phyloP scores from a whole-genome alignment of 176 grass and related monocot genomes.

The Elymus sibiricus region DNA sequence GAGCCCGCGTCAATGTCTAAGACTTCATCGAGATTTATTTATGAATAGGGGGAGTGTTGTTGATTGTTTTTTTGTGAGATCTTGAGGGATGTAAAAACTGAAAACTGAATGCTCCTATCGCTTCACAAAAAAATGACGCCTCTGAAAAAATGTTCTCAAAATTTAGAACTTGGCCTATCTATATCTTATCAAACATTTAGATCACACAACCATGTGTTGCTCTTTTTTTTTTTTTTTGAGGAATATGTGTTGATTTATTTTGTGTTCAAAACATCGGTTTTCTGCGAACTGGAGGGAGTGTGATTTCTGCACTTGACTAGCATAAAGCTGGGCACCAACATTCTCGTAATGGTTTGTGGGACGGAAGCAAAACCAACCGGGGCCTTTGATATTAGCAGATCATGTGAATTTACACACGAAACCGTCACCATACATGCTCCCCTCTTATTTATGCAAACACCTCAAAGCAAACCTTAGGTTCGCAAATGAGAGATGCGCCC shows the following conservation, averaged over 20 bases:
- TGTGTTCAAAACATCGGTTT: background rate
- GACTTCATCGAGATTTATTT: too few species aligned
- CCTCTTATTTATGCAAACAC: constrained; percentile 19
- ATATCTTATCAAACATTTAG: background rate
- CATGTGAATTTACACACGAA: constrained; percentile 5
- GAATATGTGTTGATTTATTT: background rate
- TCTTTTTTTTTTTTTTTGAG: too few species aligned
- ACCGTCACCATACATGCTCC: background rate
- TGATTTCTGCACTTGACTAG: background rate
- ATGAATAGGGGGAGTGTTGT: too few species aligned
- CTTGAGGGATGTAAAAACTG: too few species aligned
- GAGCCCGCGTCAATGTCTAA: too few species aligned
- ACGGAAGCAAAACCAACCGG: background rate
- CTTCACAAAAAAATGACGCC: too few species aligned
- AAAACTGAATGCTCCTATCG: too few species aligned
- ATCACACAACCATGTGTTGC: too few species aligned
- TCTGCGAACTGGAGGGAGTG: background rate
- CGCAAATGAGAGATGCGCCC: background rate
- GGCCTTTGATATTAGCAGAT: background rate
- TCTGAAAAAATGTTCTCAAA: background rate
- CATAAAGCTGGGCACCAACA: background rate
- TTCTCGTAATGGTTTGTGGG: background rate
- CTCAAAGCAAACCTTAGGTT: constrained; percentile 13
- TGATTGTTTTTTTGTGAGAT: too few species aligned
- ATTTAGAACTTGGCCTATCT: background rate